A percentile compares a stretch with the other conserved stretches of the same genome.
phyloP scores from a whole-genome alignment of 495 filamentous ascomycete species.

The Penicillium chermesinum region DNA sequence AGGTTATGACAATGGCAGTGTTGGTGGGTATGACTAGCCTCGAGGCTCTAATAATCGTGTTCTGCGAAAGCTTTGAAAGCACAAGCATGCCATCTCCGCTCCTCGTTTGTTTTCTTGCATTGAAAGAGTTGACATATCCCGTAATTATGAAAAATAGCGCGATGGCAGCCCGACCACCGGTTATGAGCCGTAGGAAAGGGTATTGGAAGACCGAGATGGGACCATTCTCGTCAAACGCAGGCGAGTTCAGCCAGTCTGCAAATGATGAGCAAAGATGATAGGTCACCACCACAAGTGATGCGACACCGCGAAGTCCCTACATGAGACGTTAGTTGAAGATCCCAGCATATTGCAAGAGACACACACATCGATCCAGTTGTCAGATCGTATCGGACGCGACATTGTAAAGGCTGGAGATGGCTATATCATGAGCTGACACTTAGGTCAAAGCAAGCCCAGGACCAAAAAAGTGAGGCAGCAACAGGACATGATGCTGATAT shows the following conservation, averaged over 20 bases:
- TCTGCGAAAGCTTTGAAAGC: conserved; percentile 5
- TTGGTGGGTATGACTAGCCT: conserved; percentile 11
- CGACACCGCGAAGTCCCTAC: conserved; percentile 13
- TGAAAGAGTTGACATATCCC: conserved; percentile 14
- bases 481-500: not conserved
- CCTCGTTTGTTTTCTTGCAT: conserved; percentile 5
- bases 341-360: not conserved
- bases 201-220: conserved; percentile 7
- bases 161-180: conserved; percentile 7
- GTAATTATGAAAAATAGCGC: conserved; percentile 13
- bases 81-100: conserved; percentile 4
- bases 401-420: not conserved
- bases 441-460: not conserved
- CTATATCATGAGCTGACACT: not conserved
- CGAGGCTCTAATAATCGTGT: conserved; percentile 6
- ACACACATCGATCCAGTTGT: conserved; percentile 16
- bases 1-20: not conserved
- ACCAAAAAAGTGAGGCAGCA: not conserved
- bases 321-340: not conserved
- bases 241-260: conserved; percentile 15
- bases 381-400: conserved; percentile 1
- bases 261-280: conserved; percentile 13
- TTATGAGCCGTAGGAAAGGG: conserved; percentile 10
- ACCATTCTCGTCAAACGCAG: conserved; percentile 7
- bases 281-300: conserved; percentile 9